Conservation (phyloP, 208 protist genomes). For the Leishmania lainsoni region DNA sequence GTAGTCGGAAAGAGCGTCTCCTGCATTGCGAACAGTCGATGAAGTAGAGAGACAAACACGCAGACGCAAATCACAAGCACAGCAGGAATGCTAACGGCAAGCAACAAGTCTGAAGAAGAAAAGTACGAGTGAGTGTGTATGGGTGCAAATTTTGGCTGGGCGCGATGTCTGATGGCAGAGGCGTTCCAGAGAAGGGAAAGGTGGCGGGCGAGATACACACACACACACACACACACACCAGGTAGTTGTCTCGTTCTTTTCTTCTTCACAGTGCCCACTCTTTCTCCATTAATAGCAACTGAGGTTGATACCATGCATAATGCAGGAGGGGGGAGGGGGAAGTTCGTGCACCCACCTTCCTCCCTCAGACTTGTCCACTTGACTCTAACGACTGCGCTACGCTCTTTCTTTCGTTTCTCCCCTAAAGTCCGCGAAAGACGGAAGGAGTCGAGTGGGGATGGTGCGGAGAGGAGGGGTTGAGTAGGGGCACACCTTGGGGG, state of each 20-base stretch:
- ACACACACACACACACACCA: too few species aligned
- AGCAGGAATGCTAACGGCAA: neutral
- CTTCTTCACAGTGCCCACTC: too few species aligned
- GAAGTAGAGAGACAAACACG: neutral
- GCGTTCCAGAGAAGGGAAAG: neutral
- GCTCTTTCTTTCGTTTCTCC: neutral
- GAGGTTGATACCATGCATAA: neutral
- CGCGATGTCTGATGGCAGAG: neutral
- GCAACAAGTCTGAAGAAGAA: neutral
- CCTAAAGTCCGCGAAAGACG: neutral
- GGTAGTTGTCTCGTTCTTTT: too few species aligned
- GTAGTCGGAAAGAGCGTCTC: neutral
- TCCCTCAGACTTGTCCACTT: neutral
- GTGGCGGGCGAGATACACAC: too few species aligned
- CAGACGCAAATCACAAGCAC: neutral
- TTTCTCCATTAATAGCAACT: too few species aligned
- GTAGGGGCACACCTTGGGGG: neutral
- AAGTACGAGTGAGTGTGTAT: neutral
- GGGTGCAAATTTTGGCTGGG: neutral
- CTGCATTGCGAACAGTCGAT: neutral
- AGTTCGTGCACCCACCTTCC: neutral
- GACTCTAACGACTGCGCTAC: neutral
- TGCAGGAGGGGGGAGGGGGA: too few species aligned
- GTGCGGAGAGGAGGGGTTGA: too few species aligned
- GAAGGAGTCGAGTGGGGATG: too few species aligned